Conservation (phyloP, 805 yeast genomes). For the Lachancea kluyveri region DNA sequence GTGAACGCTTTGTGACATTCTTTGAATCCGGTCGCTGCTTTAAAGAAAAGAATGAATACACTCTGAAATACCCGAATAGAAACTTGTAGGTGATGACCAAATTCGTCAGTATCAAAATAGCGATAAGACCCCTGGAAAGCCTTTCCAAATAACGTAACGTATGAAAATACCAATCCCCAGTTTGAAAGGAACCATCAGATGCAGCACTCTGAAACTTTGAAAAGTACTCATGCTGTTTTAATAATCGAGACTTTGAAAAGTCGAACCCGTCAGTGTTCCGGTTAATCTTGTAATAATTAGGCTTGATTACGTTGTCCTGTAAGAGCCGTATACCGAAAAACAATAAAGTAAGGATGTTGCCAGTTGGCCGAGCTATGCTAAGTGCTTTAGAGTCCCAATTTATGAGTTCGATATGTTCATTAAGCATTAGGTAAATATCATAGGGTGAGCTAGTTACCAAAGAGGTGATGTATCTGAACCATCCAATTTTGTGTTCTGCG, state of each 20-base stretch:
- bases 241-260: slow-evolving; percentile 21
- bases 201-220: slow-evolving; percentile 9
- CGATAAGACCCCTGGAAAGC: slow-evolving; percentile 7
- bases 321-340: slow-evolving; percentile 21
- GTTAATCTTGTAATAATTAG: slow-evolving; percentile 18
- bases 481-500: slow-evolving; percentile 4
- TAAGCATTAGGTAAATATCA: slow-evolving; percentile 18
- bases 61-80: slow-evolving; percentile 15
- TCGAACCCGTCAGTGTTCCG: slow-evolving; percentile 22
- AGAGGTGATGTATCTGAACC: slow-evolving; percentile 4
- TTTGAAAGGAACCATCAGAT: background rate
- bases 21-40: slow-evolving; percentile 12
- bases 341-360: slow-evolving; percentile 15
- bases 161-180: slow-evolving; percentile 9
- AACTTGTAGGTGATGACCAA: slow-evolving; percentile 14
- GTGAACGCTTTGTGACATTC: slow-evolving; percentile 16
- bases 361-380: slow-evolving; percentile 23
- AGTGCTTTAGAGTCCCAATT: slow-evolving; percentile 28
- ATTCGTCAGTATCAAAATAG: slow-evolving; percentile 12
- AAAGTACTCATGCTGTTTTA: slow-evolving; percentile 17
- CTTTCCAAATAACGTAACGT: slow-evolving; percentile 14
- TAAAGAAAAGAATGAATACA: slow-evolving; percentile 21
- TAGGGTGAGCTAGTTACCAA: slow-evolving; percentile 14
- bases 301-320: slow-evolving; percentile 26
- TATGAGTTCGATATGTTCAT: slow-evolving; percentile 20